Base-by-base conservation (phyloP, 257 asterid genomes). In the Verbascum thapsus region DNA sequence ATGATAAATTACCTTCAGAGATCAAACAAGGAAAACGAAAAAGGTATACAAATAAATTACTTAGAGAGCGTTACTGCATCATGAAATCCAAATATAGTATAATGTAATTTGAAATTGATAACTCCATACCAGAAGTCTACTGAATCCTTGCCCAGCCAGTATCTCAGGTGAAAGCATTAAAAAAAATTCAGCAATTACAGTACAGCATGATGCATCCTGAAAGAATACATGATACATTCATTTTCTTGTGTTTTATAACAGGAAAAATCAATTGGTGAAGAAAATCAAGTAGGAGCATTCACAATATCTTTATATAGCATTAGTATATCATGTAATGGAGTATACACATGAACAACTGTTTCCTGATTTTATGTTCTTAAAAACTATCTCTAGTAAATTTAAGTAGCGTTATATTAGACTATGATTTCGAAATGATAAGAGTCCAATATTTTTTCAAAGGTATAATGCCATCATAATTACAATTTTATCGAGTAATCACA, bases 141-240 rank as follows among this genome's bases (percentile, higher is more conserved):
- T 78, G 64, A 90, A 85, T 68, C 95, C 89, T 78, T 80, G 80
- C 63, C 86, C 90, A 7, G 81, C 82, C 80, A 90, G 76, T 81
- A 81, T 80, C 79, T 78, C 85, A 26, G 95, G 94, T 47, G 92
- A 78, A 54, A 70, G 44, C 52, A 26, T 71, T 17, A 78, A 78
- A 77, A 87, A 78, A 26, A 70, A 87, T 67, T 87, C 92, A 20
- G 96, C 90, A 65, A 85, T 74, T 45, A 81, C 70, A 55, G 95
- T 77, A 64, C 96, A 87, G 73, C 88, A 81, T 15, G 96, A 87
- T 48, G 76, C 80, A 51, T 87, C 96, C 95, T 90, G 84, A 70
- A 76, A 35, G 61, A 58, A 58, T 23, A 54, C 5, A 20, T 35
- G 18, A 35, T 39, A 53, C 45, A 42, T 10, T 8, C 22, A 5